These are phyloP conservation scores for Peniophora sp. DNA, from an alignment of 1,284 basidiomycete genomes.

Conservation along the genomic window DNA sequence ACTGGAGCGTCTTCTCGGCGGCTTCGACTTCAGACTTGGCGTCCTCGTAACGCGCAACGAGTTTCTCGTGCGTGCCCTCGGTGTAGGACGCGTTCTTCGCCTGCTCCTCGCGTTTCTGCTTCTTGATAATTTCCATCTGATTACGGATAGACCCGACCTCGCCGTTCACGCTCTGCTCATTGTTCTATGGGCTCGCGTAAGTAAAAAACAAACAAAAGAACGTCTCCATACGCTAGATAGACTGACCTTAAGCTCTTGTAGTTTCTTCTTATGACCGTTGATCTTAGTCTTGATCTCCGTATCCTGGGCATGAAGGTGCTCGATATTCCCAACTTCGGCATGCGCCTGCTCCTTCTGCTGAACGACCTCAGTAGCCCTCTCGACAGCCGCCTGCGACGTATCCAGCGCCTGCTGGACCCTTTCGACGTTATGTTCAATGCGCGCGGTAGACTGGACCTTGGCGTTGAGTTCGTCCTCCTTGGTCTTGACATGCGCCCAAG, in stretches of 20 bases:
- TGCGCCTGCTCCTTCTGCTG: constrained; percentile 38
- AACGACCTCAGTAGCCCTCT: constrained; percentile 38
- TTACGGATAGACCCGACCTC: constrained; percentile 30
- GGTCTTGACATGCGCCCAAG: constrained; percentile 81
- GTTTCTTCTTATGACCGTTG: constrained; percentile 34
- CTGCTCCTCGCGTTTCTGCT: constrained; percentile 49
- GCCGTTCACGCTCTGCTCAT: constrained; percentile 35
- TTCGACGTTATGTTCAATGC: constrained; percentile 35
- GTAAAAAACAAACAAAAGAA: neutral
- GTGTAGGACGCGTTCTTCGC: constrained; percentile 47
- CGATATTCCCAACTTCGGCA: constrained; percentile 41
- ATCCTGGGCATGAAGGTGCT: constrained; percentile 39
- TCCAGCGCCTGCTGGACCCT: constrained; percentile 40
- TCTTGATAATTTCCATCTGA: constrained; percentile 40
- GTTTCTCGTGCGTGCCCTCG: constrained; percentile 54
- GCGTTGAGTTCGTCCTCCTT: constrained; percentile 60
- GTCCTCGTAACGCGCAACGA: constrained; percentile 38
- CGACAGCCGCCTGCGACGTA: constrained; percentile 33
- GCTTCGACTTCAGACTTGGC: constrained; percentile 22
- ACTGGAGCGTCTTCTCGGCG: constrained; percentile 20
- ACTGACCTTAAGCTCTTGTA: constrained; percentile 38
- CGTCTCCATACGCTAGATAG: neutral
- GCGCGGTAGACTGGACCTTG: constrained; percentile 45
- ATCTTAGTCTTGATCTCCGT: constrained; percentile 36
- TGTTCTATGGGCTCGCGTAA: constrained; percentile 25